Conservation (phyloP, 768 basidiomycete genomes). For the Phanerodontia chrysosporium region DNA sequence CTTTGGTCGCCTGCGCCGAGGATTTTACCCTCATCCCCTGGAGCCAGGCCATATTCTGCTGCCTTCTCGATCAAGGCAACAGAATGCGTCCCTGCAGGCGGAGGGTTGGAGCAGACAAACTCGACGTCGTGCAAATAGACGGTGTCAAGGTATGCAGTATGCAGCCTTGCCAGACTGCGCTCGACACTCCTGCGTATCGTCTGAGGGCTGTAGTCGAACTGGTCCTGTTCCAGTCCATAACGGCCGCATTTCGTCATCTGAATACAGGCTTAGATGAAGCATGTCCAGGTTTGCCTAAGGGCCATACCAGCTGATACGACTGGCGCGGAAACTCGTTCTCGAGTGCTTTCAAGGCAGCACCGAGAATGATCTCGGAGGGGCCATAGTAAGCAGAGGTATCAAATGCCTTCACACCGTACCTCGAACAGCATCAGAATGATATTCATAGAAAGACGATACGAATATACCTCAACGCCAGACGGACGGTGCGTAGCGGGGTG, state of each 20-base stretch:
- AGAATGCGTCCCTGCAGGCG: conserved; percentile 50
- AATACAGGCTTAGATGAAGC: background rate
- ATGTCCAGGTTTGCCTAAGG: background rate
- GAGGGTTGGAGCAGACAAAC: conserved; percentile 57
- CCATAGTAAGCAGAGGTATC: conserved; percentile 84
- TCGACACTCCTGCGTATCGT: conserved; percentile 63
- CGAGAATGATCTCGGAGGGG: conserved; percentile 72
- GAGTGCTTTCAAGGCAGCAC: conserved; percentile 57
- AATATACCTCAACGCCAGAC: conserved; percentile 68
- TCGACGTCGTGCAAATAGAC: conserved; percentile 87
- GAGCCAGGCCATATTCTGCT: conserved; percentile 59
- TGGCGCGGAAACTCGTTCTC: conserved; percentile 69
- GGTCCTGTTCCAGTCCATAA: conserved; percentile 45
- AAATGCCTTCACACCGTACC: conserved; percentile 78
- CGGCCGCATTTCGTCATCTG: conserved; percentile 89
- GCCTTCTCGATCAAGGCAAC: conserved; percentile 50
- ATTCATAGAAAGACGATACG: background rate
- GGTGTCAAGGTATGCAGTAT: conserved; percentile 73
- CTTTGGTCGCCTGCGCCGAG: conserved; percentile 69
- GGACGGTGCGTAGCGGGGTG: conserved; percentile 58
- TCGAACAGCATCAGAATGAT: conserved; percentile 22
- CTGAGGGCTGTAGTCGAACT: conserved; percentile 72
- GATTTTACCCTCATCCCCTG: conserved; percentile 52
- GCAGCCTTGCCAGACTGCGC: conserved; percentile 62
- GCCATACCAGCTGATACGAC: conserved; percentile 66